Evolutionary conservation across 192 early-diverging fungal species (phyloP), one percentile per base, ranked within the genome.

Genomic region (Podila horticola): DNA sequence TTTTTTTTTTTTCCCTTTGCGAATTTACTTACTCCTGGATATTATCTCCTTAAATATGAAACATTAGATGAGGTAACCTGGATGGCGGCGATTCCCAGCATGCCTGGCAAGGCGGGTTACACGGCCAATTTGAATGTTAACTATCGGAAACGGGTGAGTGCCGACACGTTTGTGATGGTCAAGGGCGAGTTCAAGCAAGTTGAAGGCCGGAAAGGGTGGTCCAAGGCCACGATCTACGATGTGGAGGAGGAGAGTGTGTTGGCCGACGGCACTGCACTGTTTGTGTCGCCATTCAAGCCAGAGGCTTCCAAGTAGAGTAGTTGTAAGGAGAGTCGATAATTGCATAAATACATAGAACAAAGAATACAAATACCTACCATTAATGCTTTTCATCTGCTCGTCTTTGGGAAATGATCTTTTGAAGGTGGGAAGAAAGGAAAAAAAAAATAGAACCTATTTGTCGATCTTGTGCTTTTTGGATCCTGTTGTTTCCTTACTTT

Each of bases 121-220:
- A 81, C 76, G 15, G 76, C 71, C 36, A 73, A 67, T 51, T 57
- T 81, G 31, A 67, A 81, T 19, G 71, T 81, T 15, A 64, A 81
- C 34, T 73, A 81, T 36, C 50, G 72, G 22, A 51, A 55, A 26
- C 64, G 51, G 24, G 71, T 81, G 6, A 30, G 41, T 22, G 59
- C 76, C 17, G 66, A 81, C 33, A 70, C 72, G 61, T 81, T 70
- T 65, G 58, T 81, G 26, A 57, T 81, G 10, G 28, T 81, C 30
- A 64, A 66, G 24, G 76, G 76, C 0, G 52, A 81, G 49, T 45
- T 66, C 13, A 61, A 67, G n/a, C 29, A 29, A 11, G 20, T 68
- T 0, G 76, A 81, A 10, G 76, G 76, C 9, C 64, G 76, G 19
- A 81, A 81, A 45, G 76, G 64, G 2, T 81, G 52, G 36, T 70